These are phyloP conservation scores for Pichia sp. DNA, from an alignment of 1,139 yeast genomes.

Conservation along the genomic window DNA sequence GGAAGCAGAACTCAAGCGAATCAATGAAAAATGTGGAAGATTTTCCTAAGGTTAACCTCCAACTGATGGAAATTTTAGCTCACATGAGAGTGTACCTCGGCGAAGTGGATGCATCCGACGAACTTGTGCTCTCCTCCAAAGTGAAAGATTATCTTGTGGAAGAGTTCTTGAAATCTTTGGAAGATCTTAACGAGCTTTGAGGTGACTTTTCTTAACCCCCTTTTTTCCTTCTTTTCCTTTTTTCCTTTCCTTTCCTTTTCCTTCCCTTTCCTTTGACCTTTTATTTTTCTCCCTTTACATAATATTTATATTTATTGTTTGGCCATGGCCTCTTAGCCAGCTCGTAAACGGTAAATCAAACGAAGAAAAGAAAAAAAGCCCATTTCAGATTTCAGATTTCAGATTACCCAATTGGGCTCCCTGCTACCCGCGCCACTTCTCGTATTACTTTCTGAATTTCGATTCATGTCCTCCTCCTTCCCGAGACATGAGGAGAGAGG, in stretches of 20 bases:
- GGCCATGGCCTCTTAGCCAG: no score
- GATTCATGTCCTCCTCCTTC: no score
- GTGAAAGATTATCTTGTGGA: conserved; percentile 20
- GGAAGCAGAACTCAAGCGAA: neutral
- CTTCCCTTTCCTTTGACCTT: conserved; percentile 7
- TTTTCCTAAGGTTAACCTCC: conserved; percentile 20
- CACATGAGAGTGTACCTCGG: conserved; percentile 25
- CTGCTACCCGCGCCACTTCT: no score
- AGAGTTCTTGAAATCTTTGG: conserved; percentile 17
- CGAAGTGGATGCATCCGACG: conserved; percentile 11
- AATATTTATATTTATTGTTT: neutral
- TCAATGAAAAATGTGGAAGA: conserved; percentile 10
- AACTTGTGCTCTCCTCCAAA: conserved; percentile 8
- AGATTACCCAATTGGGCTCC: no score
- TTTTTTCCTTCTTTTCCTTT: conserved; percentile 8
- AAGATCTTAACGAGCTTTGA: conserved; percentile 15
- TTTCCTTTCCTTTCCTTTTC: neutral
- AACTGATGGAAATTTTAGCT: conserved; percentile 21
- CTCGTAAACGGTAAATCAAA: no score
- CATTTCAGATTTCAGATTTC: no score
- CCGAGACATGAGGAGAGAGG: no score
- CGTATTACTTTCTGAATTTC: no score
- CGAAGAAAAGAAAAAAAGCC: no score
- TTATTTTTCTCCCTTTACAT: neutral
- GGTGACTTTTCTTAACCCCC: neutral